Conservation (phyloP, 371 early-diverging fungal genomes). For the Syncephalastrum sp. region DNA sequence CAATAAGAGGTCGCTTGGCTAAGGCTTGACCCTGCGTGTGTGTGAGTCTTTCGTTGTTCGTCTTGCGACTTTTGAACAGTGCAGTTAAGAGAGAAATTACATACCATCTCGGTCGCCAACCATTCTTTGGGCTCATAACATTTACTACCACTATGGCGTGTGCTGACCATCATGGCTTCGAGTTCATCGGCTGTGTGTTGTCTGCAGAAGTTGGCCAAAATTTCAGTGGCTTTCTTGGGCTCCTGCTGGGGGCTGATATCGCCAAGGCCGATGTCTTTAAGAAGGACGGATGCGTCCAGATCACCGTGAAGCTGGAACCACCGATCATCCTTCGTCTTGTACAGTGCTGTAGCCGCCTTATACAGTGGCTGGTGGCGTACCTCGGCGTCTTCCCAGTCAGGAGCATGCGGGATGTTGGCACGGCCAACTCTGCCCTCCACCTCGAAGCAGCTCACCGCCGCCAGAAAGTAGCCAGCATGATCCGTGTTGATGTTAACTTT, state of each 20-base stretch:
- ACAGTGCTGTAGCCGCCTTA: slow-evolving; percentile 7
- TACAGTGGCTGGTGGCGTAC: slow-evolving; percentile 2
- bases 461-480: slow-evolving; percentile 9
- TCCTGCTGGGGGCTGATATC: neutral
- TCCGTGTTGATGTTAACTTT: slow-evolving; percentile 6
- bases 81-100: neutral
- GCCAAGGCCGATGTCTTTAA: slow-evolving; percentile 6
- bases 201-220: neutral
- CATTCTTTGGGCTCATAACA: slow-evolving; percentile 16
- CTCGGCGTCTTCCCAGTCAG: slow-evolving; percentile 8
- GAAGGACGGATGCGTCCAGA: slow-evolving; percentile 1
- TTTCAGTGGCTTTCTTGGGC: slow-evolving; percentile 3
- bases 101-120: slow-evolving; percentile 13
- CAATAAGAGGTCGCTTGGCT: slow-evolving; percentile 1
- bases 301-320: slow-evolving; percentile 16
- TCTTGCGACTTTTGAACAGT: too few relatives aligned
- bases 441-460: neutral
- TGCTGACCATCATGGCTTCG: slow-evolving; percentile 10
- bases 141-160: slow-evolving; percentile 11
- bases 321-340: slow-evolving; percentile 15
- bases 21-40: slow-evolving; percentile 6
- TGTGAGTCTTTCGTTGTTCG: too few relatives aligned
- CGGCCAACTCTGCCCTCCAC: too few relatives aligned
- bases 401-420: neutral
- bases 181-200: slow-evolving; percentile 11